Conservation (phyloP, 2,329 filamentous ascomycete species). For the Pleurostoma richardsiae region DNA sequence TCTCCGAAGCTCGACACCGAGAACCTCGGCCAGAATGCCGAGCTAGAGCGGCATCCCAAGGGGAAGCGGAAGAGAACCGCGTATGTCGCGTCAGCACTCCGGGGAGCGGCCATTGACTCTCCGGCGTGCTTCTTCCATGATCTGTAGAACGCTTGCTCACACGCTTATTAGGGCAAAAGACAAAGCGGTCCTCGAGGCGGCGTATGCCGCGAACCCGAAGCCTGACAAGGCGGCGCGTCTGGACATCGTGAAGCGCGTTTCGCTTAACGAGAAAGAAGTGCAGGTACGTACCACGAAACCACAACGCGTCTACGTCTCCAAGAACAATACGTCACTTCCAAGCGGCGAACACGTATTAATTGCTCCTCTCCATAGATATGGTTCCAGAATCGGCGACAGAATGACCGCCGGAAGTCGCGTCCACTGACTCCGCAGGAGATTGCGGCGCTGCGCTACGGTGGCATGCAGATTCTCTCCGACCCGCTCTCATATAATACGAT, state of each 20-base stretch:
- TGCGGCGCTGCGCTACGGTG: conserved; percentile 52
- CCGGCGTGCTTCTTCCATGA: background rate
- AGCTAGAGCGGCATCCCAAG: conserved; percentile 44
- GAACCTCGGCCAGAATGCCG: conserved; percentile 9
- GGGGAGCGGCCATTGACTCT: conserved; percentile 2
- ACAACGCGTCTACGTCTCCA: conserved; percentile 8
- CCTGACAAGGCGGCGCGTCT: conserved; percentile 86
- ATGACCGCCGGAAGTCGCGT: conserved; percentile 82
- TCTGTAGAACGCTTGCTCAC: background rate
- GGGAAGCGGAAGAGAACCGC: conserved; percentile 59
- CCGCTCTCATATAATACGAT: conserved; percentile 19
- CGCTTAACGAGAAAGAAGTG: conserved; percentile 90
- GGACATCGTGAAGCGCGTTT: conserved; percentile 78
- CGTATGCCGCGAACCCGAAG: conserved; percentile 80
- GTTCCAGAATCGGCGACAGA: conserved; percentile 95
- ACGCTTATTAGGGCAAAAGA: conserved; percentile 66
- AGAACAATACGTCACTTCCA: conserved; percentile 3
- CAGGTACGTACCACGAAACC: conserved; percentile 62
- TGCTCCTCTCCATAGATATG: conserved; percentile 64
- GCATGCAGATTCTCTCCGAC: conserved; percentile 46
- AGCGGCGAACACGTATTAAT: conserved; percentile 3
- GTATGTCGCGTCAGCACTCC: conserved; percentile 34
- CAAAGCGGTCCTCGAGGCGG: conserved; percentile 80
- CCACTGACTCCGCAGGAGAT: conserved; percentile 77
- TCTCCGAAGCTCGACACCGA: conserved; percentile 4